Evolutionary conservation across 305 asterid genomes (phyloP).

Genomic region (Solanum hybrid): DNA sequence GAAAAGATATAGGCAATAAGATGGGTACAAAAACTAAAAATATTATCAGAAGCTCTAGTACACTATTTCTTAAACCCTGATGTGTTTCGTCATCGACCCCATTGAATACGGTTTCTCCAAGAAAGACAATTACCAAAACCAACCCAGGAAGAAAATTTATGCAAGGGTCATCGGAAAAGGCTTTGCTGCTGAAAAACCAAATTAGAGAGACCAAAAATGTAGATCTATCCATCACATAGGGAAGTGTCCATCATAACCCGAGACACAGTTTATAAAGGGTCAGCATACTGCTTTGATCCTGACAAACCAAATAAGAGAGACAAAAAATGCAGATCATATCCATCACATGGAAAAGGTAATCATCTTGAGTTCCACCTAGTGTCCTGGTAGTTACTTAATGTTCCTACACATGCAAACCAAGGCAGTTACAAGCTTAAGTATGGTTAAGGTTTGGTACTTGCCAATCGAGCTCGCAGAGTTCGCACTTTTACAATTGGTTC

Average conservation of each 20-base stretch:
- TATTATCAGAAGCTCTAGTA: neutral
- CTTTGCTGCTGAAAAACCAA: neutral
- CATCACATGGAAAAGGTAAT: neutral
- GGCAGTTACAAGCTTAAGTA: neutral
- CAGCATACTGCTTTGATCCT: neutral
- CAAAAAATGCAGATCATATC: neutral
- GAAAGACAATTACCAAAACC: neutral
- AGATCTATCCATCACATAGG: neutral
- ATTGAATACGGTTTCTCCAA: neutral
- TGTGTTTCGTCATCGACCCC: neutral
- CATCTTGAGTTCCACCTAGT: neutral
- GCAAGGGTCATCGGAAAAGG: neutral
- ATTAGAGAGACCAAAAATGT: neutral
- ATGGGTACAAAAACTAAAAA: neutral
- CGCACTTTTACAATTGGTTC: constrained; percentile 73
- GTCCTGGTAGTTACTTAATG: neutral
- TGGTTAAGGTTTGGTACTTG: constrained; percentile 9
- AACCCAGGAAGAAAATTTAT: neutral
- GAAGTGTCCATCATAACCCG: neutral
- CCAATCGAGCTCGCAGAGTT: constrained; percentile 95
- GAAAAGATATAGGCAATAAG: neutral
- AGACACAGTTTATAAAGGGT: neutral
- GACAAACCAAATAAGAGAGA: neutral
- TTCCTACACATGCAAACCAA: neutral
- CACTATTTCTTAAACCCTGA: neutral